phyloP scores from a whole-genome alignment of 805 yeast species.

The Pichia nanzhaoensis region DNA sequence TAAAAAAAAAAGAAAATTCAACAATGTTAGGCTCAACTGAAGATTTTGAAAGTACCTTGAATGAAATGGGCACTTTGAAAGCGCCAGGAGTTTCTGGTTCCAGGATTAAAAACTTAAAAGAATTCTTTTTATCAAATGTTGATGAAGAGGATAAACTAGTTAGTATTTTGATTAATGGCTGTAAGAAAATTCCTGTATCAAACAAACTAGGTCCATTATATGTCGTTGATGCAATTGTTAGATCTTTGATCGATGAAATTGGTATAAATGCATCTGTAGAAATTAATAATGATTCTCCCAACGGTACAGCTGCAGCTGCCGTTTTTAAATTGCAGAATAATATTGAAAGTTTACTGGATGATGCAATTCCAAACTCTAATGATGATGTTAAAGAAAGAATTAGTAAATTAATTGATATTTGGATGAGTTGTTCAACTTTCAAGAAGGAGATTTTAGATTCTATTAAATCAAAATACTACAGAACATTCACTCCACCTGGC shows the following conservation, averaged over 20 bases:
- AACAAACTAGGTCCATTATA: constrained; percentile 90
- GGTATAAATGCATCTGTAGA: constrained; percentile 37
- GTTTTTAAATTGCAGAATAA: constrained; percentile 56
- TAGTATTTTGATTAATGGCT: constrained; percentile 52
- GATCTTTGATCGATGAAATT: constrained; percentile 69
- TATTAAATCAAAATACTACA: constrained; percentile 54
- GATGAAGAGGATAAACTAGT: constrained; percentile 42
- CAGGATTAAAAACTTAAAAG: constrained; percentile 81
- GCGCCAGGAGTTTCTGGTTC: constrained; percentile 95
- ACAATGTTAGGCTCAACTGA: constrained; percentile 34
- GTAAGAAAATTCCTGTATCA: constrained; percentile 65
- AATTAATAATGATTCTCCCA: constrained; percentile 44
- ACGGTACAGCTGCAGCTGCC: constrained; percentile 72
- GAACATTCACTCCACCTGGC: constrained; percentile 65
- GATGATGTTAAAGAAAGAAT: constrained; percentile 65
- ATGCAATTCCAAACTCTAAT: constrained; percentile 48
- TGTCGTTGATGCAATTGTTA: constrained; percentile 85
- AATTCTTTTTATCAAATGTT: constrained; percentile 66
- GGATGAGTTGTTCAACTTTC: constrained; percentile 85
- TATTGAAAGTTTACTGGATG: constrained; percentile 57
- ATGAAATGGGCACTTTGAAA: constrained; percentile 50
- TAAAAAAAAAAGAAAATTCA: neutral
- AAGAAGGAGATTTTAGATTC: constrained; percentile 45
- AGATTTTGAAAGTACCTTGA: constrained; percentile 42
- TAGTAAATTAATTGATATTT: constrained; percentile 79